Evolutionary conservation across 805 yeast genomes (phyloP), one percentile per base, ranked within the genome.

Genomic region (Diddensiella transvaalensis): DNA sequence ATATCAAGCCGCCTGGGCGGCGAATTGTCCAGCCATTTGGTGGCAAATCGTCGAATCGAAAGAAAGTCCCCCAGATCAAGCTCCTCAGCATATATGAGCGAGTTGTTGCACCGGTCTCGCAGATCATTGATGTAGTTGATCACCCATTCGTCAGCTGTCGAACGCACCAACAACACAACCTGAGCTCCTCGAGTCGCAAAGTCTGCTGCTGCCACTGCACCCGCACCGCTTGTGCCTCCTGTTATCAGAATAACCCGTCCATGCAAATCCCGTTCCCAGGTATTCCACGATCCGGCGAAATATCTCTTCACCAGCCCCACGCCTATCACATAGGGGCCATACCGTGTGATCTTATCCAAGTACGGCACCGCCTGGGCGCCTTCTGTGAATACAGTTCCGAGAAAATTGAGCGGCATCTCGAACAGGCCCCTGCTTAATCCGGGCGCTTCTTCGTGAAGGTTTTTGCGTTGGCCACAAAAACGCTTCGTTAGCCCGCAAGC

Each of bases 211-310:
- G 86, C 76, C 2, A 79, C 76, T 0, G 91, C 84, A 0, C 99
- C 99, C 51, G 88, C 64, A 0, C 98, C 97, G 1, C 95, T 77
- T 0, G 98, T 91, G 1, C 96, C 99, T n/a, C 99, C 99, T 13
- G 73, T 72, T 6, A 67, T 49, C 44, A 68, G 47, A 24, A 70
- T 64, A 3, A 90, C 98, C 60, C 82, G 81, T 1, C 98, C 97
- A 62, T 93, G 96, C 63, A 91, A 67, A 55, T 89, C 90, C 51
- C 97, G 75, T 52, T 87, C 96, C 96, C 96, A 91, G 0, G 89
- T 85, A 67, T 91, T 93, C 18, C 77, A 56, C 1, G 86, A 66
- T 8, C 99, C 99, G 30, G 83, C 78, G 59, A 85, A 82, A 69
- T 85, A 87, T 63, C 78, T 79, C 63, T 91, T 91, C 38, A 80